Conservation (phyloP, 179 eudicot genomes). For the Silene coronaria region DNA sequence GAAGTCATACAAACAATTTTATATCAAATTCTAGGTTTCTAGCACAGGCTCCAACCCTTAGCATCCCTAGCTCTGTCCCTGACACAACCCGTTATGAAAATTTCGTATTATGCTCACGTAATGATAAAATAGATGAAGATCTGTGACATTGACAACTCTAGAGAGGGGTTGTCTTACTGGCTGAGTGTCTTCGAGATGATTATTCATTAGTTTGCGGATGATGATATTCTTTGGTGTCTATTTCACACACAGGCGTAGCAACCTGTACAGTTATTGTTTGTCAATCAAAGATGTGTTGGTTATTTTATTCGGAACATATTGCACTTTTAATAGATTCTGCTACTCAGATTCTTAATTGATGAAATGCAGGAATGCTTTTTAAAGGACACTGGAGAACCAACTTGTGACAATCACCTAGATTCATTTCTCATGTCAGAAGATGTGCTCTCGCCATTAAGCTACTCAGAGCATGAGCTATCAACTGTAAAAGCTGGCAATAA, state of each 20-base stretch:
- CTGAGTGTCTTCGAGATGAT: not conserved
- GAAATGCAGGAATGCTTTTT: slow-evolving; percentile 27
- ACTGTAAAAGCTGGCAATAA: slow-evolving; percentile 20
- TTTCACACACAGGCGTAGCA: not conserved
- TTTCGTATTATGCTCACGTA: not conserved
- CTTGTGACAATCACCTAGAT: slow-evolving; percentile 26
- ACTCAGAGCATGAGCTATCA: slow-evolving; percentile 19
- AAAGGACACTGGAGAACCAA: slow-evolving; percentile 34
- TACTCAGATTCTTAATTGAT: slow-evolving; percentile 8
- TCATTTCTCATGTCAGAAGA: slow-evolving; percentile 32
- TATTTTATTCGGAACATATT: too few species aligned
- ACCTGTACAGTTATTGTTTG: not conserved
- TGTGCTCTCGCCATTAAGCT: slow-evolving; percentile 20
- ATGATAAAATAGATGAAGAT: not conserved
- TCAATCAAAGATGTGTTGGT: not conserved
- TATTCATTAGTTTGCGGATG: not conserved
- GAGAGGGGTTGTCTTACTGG: not conserved
- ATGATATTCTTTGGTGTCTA: not conserved
- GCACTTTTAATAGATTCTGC: too few species aligned
- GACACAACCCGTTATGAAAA: not conserved
- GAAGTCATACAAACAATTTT: not conserved
- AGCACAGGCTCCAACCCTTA: not conserved
- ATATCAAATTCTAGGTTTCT: too few species aligned
- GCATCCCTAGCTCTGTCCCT: not conserved
- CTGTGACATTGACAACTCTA: not conserved